Base-by-base conservation (phyloP, 768 basidiomycete species). In the Tulasnella sp. region DNA sequence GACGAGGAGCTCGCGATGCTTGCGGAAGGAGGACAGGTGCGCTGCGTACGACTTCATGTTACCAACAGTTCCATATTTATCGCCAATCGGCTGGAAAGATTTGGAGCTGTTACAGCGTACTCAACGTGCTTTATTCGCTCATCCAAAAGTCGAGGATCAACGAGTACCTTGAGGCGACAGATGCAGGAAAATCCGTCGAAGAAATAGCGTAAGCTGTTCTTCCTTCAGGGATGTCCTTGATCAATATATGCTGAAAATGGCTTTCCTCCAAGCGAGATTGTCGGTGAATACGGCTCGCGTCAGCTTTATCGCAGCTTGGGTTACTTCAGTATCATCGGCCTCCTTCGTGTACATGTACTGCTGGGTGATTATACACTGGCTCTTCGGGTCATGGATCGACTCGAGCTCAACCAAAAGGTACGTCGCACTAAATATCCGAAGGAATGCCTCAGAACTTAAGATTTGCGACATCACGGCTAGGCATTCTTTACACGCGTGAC, bases 141-240 rank as follows among this genome's bases (percentile, higher is more conserved):
- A 93, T 99, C 63, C 94, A 98, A 79, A 98, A 98, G 72, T 90
- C 87, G 4, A 84, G 84, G 70, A 88, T 92, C 72, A 92, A 93
- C 71, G 92, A 97, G 70, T 89, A 92, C 72, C 83, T 99, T 61
- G 69, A 75, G 61, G 93, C 94, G 5, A 80, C 84, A 60, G 81
- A 87, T 66, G 77, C 83, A 63, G 88, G 91, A 24, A 87, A 87
- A 71, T 76, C 80, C 8, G 74, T 80, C 0, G 91, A 92, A 60
- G 89, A 94, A 69, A 85, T 89, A 66, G 83, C 79, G 87, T 93
- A 63, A 62, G 85, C 80, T 17, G n/a, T n/a, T n/a, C n/a, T n/a
- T 11, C 17, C 10, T 50, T 15, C 51, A 7, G 25, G 61, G 49
- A 4, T 24, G 25, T 31, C 3, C 19, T n/a, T 38, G 25, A 49